Evolutionary conservation across 345 rosid species (phyloP).

Genomic region (Carallia pectinifolia): DNA sequence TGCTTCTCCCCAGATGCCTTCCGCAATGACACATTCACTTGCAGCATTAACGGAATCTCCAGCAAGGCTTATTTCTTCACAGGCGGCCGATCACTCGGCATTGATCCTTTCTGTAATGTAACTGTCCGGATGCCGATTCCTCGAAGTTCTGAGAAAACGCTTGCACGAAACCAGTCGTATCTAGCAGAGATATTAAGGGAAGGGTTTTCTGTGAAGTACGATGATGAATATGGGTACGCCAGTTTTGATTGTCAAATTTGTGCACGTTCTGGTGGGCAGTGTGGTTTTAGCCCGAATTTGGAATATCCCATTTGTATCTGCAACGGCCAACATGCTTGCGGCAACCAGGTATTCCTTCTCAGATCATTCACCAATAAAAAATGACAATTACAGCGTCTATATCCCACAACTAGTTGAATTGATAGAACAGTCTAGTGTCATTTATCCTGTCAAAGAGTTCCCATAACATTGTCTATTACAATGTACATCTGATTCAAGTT

Average conservation of each 20-base stretch:
- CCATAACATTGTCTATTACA: neutral
- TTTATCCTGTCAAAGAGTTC: too few species aligned
- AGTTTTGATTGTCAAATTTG: conserved; percentile 24
- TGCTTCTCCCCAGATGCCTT: conserved; percentile 10
- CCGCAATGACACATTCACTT: conserved; percentile 20
- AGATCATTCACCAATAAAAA: too few species aligned
- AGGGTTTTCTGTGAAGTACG: conserved; percentile 39
- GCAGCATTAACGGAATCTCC: conserved; percentile 8
- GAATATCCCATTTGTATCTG: conserved; percentile 35
- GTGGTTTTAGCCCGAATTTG: conserved; percentile 36
- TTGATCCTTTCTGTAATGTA: conserved; percentile 7
- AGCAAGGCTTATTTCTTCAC: conserved; percentile 24
- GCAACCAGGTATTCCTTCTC: neutral
- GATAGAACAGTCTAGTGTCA: too few species aligned
- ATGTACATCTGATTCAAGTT: neutral
- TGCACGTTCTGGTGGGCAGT: conserved; percentile 23
- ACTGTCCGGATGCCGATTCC: conserved; percentile 23
- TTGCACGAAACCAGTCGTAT: conserved; percentile 12
- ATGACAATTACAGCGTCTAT: too few species aligned
- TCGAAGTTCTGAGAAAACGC: neutral
- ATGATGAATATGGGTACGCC: conserved; percentile 10
- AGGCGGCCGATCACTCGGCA: conserved; percentile 19
- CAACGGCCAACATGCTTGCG: conserved; percentile 27
- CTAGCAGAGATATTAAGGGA: conserved; percentile 32
- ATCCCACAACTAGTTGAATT: too few species aligned